Base-by-base conservation (phyloP, 208 protist species). In the Phytomonas sp. region DNA sequence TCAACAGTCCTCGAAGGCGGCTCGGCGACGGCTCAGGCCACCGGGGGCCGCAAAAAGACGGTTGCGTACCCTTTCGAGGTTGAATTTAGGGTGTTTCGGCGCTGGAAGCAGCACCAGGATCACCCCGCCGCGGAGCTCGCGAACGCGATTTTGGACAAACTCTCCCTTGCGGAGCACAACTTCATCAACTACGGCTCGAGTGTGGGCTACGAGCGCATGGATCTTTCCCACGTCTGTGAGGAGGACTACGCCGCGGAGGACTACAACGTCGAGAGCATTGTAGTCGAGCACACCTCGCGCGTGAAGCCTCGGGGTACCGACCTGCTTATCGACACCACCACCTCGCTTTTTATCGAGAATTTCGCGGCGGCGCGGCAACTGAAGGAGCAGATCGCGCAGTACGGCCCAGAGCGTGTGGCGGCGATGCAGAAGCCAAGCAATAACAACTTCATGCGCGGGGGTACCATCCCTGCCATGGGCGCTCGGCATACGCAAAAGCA, bases 21-120 rank as follows among this genome's bases (percentile, higher is more conserved):
- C 11, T 45, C 63, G 12, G 56, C 65, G 45, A 34, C 75, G 11
- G 73, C 72, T 19, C 71, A 74, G 37, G 79, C 73, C 42, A 62
- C 78, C 68, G 19, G 72, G 70, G 73, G 73, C 26, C 83, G 82
- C n/a, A 90, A 88, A 70, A 94, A 94, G 68, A 90, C 84, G 23
- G 89, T 86, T 16, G 89, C 89, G 0, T 94, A 92, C 68, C 89
- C 89, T 42, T 91, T 94, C 72, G 87, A 94, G 76, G 74, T 94
- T 8, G 87, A 93, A 71, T 84, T 94, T 56, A 84, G 86, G 52
- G 79, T 83, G 59, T 93, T 88, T 66, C 82, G 80, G 2, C 89
- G 89, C 29, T 94, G 84, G 83, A 89, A 88, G 78, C 83, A 92
- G 76, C 79, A 88, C 70, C 63, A 40, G 30, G 83, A 93, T 59